phyloP scores from a whole-genome alignment of 345 rosid genomes.

The Psidium friedrichsthalianum region DNA sequence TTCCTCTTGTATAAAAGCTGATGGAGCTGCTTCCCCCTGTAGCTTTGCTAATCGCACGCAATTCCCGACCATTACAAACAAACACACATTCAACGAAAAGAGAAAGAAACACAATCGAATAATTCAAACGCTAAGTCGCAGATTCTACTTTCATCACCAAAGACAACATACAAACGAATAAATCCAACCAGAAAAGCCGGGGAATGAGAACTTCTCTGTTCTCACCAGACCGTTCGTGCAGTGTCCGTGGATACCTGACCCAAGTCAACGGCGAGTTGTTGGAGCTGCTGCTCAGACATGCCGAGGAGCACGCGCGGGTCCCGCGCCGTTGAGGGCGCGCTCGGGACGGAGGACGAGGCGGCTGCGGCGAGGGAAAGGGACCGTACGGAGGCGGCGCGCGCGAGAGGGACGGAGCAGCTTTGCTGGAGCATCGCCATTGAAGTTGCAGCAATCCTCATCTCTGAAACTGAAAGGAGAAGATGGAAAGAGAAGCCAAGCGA shows the following conservation, averaged over 20 bases:
- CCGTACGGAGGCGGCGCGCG: conserved; percentile 28
- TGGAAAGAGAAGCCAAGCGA: background rate
- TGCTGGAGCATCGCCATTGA: conserved; percentile 58
- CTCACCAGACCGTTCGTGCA: background rate
- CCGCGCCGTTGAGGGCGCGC: conserved; percentile 36
- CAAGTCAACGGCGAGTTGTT: conserved; percentile 60
- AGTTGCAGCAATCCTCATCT: conserved; percentile 24
- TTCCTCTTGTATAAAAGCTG: conserved; percentile 84
- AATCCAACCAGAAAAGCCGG: background rate
- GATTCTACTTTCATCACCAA: background rate
- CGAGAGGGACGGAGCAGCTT: conserved; percentile 36
- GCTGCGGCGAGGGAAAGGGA: conserved; percentile 14
- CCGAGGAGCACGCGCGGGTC: conserved; percentile 75
- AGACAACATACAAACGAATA: background rate
- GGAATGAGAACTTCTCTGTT: background rate
- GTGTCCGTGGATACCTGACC: conserved; percentile 47
- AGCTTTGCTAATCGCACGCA: conserved; percentile 42
- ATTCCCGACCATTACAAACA: background rate
- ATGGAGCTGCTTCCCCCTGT: conserved; percentile 89
- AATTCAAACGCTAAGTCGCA: background rate
- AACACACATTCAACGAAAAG: background rate
- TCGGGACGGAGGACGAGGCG: conserved; percentile 13
- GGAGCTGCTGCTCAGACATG: conserved; percentile 86
- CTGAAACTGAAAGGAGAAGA: background rate
- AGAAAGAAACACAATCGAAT: background rate